A percentile compares a stretch with the other conserved stretches of the same genome.
Conservation (phyloP, 2,329 filamentous ascomycete species). For the Hortaea sp. region DNA sequence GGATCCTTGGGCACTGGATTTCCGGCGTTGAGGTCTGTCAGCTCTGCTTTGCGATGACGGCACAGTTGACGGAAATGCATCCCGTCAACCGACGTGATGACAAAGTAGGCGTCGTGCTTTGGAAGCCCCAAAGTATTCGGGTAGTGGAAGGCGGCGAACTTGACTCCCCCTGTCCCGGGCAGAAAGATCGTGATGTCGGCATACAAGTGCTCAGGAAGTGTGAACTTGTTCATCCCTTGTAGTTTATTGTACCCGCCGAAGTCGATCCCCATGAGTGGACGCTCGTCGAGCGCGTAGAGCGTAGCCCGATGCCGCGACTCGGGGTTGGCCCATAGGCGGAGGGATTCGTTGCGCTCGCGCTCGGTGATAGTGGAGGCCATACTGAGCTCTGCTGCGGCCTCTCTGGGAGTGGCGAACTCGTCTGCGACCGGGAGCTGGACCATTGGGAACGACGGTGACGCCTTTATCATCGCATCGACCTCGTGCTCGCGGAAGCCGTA, state of each 20-base stretch:
- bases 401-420: conserved; percentile 8
- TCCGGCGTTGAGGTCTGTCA: no score
- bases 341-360: conserved; percentile 4
- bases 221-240: not conserved
- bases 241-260: conserved; percentile 5
- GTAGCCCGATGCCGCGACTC: conserved; percentile 1
- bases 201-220: conserved; percentile 3
- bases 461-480: not conserved
- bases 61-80: no score
- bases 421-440: conserved; percentile 6
- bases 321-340: conserved; percentile 2
- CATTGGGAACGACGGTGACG: conserved; percentile 4
- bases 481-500: not conserved
- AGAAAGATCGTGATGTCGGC: not conserved
- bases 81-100: conserved; percentile 1
- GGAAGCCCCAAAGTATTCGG: conserved; percentile 5
- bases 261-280: conserved; percentile 7
- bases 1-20: no score
- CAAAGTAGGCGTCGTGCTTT: conserved; percentile 9
- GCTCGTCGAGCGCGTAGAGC: conserved; percentile 1
- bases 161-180: not conserved
- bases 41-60: no score
- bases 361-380: conserved; percentile 2
- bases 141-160: conserved; percentile 1
- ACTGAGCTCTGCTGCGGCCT: conserved; percentile 8